phyloP scores from a whole-genome alignment of 345 rosid genomes.

The Salix exigua region DNA sequence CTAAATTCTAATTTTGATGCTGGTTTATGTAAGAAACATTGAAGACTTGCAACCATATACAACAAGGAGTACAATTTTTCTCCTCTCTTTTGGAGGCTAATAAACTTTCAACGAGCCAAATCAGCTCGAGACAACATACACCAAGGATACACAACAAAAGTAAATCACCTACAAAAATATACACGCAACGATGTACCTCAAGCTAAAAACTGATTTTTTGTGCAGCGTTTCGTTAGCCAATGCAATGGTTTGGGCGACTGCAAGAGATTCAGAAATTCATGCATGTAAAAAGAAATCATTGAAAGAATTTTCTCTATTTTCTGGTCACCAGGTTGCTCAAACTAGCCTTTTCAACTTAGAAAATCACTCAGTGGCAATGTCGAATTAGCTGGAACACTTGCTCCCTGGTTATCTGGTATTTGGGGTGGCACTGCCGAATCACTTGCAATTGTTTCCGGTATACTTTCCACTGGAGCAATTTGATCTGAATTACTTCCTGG shows the following conservation, averaged over 20 bases:
- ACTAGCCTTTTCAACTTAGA: neutral
- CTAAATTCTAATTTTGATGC: neutral
- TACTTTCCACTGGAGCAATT: conserved; percentile 27
- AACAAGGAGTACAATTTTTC: neutral
- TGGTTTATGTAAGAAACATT: neutral
- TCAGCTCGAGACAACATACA: too few species aligned
- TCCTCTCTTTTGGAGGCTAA: neutral
- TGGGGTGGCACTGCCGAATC: conserved; percentile 9
- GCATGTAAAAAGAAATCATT: conserved; percentile 8
- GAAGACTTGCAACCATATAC: neutral
- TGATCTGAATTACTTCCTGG: conserved; percentile 32
- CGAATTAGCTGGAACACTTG: conserved; percentile 7
- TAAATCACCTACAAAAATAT: too few species aligned
- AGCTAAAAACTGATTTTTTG: too few species aligned
- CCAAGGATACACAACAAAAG: too few species aligned
- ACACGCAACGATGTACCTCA: too few species aligned
- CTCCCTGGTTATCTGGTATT: conserved; percentile 29
- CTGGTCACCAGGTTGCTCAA: neutral
- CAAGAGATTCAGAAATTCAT: neutral
- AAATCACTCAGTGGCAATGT: conserved; percentile 17
- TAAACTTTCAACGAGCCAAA: neutral
- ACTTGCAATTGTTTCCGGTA: conserved; percentile 16
- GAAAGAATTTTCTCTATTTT: neutral
- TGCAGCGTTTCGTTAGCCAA: too few species aligned
- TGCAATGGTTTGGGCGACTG: neutral